A percentile compares a stretch with the other conserved stretches of the same genome.
phyloP scores from a whole-genome alignment of 371 early-diverging fungal species.

The Mortierella sp. region DNA sequence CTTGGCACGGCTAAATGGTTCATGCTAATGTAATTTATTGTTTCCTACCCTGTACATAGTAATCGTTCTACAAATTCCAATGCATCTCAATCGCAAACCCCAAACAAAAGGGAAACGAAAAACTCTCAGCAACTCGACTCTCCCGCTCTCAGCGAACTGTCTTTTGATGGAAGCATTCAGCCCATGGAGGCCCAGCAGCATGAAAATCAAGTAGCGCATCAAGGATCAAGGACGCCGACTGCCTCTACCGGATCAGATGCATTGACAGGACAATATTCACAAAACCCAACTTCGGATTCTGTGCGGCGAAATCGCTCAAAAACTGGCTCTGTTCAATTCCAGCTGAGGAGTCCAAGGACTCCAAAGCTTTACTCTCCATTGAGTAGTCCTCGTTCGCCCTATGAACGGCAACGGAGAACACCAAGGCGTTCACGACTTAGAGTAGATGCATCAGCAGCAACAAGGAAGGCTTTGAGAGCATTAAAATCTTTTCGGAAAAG shows the following conservation, averaged over 20 bases:
- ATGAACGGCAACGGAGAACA: slow-evolving; percentile 27
- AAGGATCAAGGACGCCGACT: background rate
- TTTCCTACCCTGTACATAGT: background rate
- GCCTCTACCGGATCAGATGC: background rate
- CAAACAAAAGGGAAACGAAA: background rate
- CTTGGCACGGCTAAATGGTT: background rate
- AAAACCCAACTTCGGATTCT: background rate
- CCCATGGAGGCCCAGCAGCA: background rate
- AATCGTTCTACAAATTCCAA: background rate
- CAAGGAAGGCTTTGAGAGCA: slow-evolving; percentile 21
- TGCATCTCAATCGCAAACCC: background rate
- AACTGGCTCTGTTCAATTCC: slow-evolving; percentile 10
- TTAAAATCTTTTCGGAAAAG: slow-evolving; percentile 9
- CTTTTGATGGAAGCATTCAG: background rate
- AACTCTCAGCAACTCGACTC: background rate
- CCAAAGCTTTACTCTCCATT: background rate
- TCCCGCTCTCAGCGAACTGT: background rate
- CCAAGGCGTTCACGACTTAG: slow-evolving; percentile 25
- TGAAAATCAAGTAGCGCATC: background rate
- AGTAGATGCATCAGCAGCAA: slow-evolving; percentile 37
- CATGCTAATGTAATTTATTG: background rate
- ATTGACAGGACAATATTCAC: background rate
- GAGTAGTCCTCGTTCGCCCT: slow-evolving; percentile 23
- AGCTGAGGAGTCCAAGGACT: slow-evolving; percentile 22
- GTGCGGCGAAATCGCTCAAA: slow-evolving; percentile 8